phyloP scores from a whole-genome alignment of 495 filamentous ascomycete species.

The Penicillium simplicissimum region DNA sequence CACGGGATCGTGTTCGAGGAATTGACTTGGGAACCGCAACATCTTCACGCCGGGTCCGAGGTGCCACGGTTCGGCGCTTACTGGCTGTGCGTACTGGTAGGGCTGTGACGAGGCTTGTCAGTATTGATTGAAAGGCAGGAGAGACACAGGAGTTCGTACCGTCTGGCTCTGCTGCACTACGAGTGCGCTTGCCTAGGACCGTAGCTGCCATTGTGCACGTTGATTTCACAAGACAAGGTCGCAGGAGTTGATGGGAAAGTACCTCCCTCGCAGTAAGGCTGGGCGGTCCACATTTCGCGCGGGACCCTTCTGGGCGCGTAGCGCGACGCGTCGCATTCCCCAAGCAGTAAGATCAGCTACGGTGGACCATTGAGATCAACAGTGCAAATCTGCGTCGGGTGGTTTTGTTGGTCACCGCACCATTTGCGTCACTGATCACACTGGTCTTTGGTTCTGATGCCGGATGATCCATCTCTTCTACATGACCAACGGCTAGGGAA shows the following conservation, averaged over 20 bases:
- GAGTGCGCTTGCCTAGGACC: constrained; percentile 64
- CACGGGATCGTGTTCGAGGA: constrained; percentile 39
- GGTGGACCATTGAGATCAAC: constrained; percentile 3
- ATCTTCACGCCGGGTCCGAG: constrained; percentile 35
- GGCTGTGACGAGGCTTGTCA: constrained; percentile 27
- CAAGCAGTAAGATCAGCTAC: constrained; percentile 16
- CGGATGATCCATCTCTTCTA: constrained; percentile 12
- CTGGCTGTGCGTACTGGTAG: constrained; percentile 52
- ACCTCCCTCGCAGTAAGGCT: constrained; percentile 11
- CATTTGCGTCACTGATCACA: constrained; percentile 16
- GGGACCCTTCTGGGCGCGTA: constrained; percentile 10
- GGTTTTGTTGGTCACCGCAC: constrained; percentile 6
- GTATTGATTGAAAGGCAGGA: constrained; percentile 4
- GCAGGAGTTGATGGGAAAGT: constrained; percentile 15
- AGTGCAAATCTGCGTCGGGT: constrained; percentile 9
- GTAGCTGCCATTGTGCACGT: constrained; percentile 57
- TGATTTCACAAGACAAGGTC: not conserved
- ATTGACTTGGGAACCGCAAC: constrained; percentile 18
- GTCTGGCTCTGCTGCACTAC: constrained; percentile 45
- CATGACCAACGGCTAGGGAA: not conserved
- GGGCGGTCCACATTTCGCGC: constrained; percentile 6
- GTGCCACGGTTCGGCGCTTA: constrained; percentile 60
- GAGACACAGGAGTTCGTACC: constrained; percentile 47
- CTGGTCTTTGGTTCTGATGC: not conserved
- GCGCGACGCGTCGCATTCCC: constrained; percentile 26